Evolutionary conservation across 306 rosid species (phyloP).

Genomic region (Chamaecrista fasciculata): DNA sequence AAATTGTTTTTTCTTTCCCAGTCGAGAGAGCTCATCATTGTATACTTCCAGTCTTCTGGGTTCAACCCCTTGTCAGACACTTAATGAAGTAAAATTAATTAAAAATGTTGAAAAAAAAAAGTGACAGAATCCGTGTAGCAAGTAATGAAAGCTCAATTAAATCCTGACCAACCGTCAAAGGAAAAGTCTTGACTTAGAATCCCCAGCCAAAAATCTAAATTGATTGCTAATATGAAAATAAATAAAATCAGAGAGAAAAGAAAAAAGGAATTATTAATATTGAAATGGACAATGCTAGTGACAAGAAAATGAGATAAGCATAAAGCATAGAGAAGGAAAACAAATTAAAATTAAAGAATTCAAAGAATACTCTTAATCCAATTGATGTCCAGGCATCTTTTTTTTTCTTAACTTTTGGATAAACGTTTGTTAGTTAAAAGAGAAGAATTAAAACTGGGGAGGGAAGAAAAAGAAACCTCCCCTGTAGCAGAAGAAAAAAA

Average conservation of each 20-base stretch:
- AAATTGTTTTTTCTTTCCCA: not conserved
- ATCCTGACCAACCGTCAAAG: not conserved
- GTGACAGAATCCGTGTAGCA: slow-evolving; percentile 7
- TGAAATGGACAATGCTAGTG: not conserved
- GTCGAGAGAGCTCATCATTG: not conserved
- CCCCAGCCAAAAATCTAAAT: not conserved
- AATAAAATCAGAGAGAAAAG: not conserved
- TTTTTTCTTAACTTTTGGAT: not conserved
- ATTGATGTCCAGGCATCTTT: not conserved
- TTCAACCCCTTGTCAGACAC: slow-evolving; percentile 5
- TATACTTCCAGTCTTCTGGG: slow-evolving; percentile 3
- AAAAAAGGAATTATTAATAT: not conserved
- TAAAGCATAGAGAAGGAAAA: not conserved
- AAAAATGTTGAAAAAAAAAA: not conserved
- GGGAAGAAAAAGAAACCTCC: not conserved
- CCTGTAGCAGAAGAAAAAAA: not conserved
- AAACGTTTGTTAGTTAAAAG: not conserved
- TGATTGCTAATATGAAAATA: not conserved
- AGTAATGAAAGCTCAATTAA: slow-evolving; percentile 4
- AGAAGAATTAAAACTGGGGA: not conserved
- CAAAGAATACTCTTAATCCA: not conserved
- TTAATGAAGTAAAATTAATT: not conserved
- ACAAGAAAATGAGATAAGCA: not conserved
- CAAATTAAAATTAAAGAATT: not conserved
- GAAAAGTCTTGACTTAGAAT: not conserved